These are phyloP conservation scores for Cinchona pubescens DNA, from an alignment of 257 asterid species.

Conservation along the genomic window DNA sequence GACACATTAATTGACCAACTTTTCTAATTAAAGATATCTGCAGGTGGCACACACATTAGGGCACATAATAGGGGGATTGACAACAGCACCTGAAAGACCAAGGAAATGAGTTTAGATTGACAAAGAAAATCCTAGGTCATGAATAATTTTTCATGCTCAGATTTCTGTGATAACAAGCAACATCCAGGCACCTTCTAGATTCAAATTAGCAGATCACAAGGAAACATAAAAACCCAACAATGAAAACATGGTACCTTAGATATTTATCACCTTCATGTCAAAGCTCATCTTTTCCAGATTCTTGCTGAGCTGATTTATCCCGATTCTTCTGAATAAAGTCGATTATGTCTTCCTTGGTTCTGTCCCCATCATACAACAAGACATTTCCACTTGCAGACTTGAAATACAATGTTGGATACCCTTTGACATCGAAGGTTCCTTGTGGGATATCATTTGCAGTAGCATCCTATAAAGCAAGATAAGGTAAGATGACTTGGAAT, in stretches of 20 bases:
- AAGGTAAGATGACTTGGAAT: neutral
- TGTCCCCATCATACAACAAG: slow-evolving; percentile 56
- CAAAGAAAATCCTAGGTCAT: neutral
- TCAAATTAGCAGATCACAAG: neutral
- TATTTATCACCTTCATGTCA: slow-evolving; percentile 28
- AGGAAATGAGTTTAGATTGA: neutral
- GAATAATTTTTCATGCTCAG: neutral
- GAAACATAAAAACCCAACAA: neutral
- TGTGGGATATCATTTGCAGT: slow-evolving; percentile 68
- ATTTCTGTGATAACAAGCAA: neutral
- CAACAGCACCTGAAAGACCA: neutral
- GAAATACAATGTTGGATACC: slow-evolving; percentile 82
- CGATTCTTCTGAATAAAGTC: slow-evolving; percentile 66
- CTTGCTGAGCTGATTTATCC: slow-evolving; percentile 36
- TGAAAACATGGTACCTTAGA: neutral
- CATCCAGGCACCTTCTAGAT: neutral
- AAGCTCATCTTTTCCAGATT: slow-evolving; percentile 63
- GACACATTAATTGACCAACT: neutral
- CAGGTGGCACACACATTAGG: neutral
- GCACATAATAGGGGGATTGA: neutral
- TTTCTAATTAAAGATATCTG: neutral
- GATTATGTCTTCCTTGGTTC: slow-evolving; percentile 65
- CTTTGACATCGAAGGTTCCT: slow-evolving; percentile 62
- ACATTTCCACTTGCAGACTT: slow-evolving; percentile 62
- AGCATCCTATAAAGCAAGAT: slow-evolving; percentile 55